Evolutionary conservation across 495 filamentous ascomycete genomes (phyloP), one percentile per base, ranked within the genome.

Genomic region (Aspergillus funiculosus): DNA sequence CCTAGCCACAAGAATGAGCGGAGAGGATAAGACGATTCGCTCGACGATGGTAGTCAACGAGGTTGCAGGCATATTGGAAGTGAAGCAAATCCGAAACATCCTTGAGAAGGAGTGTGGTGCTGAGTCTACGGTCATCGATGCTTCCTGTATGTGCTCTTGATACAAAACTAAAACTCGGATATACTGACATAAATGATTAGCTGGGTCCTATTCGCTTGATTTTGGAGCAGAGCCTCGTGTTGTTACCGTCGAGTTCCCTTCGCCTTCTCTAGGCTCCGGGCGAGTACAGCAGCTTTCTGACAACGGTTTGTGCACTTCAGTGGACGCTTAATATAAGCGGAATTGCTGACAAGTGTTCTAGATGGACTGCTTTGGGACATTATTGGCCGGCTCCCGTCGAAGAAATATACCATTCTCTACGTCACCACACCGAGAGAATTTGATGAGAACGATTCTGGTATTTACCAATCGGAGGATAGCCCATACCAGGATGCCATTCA

Each of bases 371-470:
- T 86, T 20, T 64, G 74, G 38, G 73, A 75, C 31, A 62, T 83
- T 35, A 61, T 86, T 46, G 68, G 74, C 9, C 61, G 76, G 5
- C 63, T 83, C n/a, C 71, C 72, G 13, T 57, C 63, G 9, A 73
- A 75, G 50, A 75, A 75, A 49, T 85, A 80, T 52, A 81, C 79
- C 1, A 66, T 86, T 19, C 67, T 86, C 41, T 86, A 83, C 50
- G 70, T 71, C 14, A 82, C 81, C 5, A 67, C 70, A 1, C 70
- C 70, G 6, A 57, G 61, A 26, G 68, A 73, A 46, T 63, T 58
- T 49, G 61, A 62, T 15, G 63, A 68, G 18, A 54, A 51, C 7
- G 67, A 69, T 24, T 62, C 68, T 7, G 50, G 62, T 29, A 52
- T 67, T 29, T 81, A 80, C 58, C 67, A 80, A 26, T 71, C 78